Evolutionary conservation across 768 basidiomycete species (phyloP).

Genomic region (Pulveroboletus ravenelii): DNA sequence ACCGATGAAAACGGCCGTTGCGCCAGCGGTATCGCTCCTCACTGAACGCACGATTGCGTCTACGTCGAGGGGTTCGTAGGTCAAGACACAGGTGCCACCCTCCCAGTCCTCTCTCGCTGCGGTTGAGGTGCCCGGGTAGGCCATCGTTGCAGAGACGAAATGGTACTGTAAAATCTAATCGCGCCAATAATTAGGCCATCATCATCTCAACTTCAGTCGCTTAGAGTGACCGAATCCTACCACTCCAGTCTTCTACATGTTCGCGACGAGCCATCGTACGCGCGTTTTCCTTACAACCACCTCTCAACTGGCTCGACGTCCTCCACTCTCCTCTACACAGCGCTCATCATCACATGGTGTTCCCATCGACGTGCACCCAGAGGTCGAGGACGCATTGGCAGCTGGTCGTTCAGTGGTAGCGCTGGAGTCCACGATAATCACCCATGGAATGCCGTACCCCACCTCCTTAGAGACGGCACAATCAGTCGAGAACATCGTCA

Average conservation of each 20-base stretch:
- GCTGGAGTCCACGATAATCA: conserved; percentile 87
- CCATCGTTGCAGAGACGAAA: conserved; percentile 10
- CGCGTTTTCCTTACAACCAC: background rate
- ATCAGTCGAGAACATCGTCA: conserved; percentile 69
- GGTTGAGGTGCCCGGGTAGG: conserved; percentile 23
- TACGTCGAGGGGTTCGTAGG: conserved; percentile 54
- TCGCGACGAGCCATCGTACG: conserved; percentile 5
- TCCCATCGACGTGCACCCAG: conserved; percentile 71
- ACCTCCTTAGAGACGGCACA: conserved; percentile 66
- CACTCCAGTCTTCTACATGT: conserved; percentile 11
- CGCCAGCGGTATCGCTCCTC: conserved; percentile 61
- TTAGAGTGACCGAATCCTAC: background rate
- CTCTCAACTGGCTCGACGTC: conserved; percentile 4
- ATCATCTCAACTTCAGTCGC: too few relatives aligned
- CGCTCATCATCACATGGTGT: conserved; percentile 6
- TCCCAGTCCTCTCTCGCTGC: conserved; percentile 25
- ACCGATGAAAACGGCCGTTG: conserved; percentile 73
- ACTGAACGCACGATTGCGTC: conserved; percentile 59
- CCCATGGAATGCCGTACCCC: conserved; percentile 88
- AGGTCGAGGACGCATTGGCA: conserved; percentile 76
- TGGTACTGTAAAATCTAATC: background rate
- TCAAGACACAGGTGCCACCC: conserved; percentile 43
- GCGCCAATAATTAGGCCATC: background rate
- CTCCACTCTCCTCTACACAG: conserved; percentile 1
- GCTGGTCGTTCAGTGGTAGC: conserved; percentile 72